Evolutionary conservation across 2,329 filamentous ascomycete species (phyloP), one percentile per base, ranked within the genome.

Genomic region (Niveomyces coronatus): DNA sequence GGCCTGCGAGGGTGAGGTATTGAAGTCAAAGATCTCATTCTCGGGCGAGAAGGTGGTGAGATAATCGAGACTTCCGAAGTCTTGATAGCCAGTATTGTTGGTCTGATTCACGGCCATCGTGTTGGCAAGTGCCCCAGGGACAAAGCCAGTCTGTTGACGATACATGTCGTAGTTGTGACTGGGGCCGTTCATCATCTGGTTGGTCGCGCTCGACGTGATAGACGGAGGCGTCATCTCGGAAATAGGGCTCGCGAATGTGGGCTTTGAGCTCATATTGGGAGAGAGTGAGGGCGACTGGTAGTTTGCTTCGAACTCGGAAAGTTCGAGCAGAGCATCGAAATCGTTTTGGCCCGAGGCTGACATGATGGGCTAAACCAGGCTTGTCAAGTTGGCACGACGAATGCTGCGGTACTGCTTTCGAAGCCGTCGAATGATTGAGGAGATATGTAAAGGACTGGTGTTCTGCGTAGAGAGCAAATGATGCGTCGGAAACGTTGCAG

Each of bases 101-200:
- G 60, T 55, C 53, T 82, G 71, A 58, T 84, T 87, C 51, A 91
- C 74, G 24, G 84, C 82, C 54, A 91, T 74, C 10, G 88, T 83
- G 60, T 76, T 84, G 29, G 82, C 79, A 45, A 91, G 68, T 37
- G 86, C 88, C 45, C 87, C 87, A 2, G 85, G 81, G 0, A 91
- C 85, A 20, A 95, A 79, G 46, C 88, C 87, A 4, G 91, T 95
- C 67, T 95, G 88, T 58, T 98, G 91, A 65, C 86, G 85, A 67
- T 95, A 93, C 55, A 85, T 79, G 53, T 87, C 85, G 68, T 96
- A 96, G 62, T 94, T 85, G 65, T 95, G 88, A 60, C 86, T 94
- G 8, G 91, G 89, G 24, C 79, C 85, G 33, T 77, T 79, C 53
- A 88, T 75, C 15, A 71, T 76, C 22, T 74, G 71, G 44, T 80